These are phyloP conservation scores for Sporothrix phasma DNA, from an alignment of 2,329 filamentous ascomycete genomes.

Conservation along the genomic window DNA sequence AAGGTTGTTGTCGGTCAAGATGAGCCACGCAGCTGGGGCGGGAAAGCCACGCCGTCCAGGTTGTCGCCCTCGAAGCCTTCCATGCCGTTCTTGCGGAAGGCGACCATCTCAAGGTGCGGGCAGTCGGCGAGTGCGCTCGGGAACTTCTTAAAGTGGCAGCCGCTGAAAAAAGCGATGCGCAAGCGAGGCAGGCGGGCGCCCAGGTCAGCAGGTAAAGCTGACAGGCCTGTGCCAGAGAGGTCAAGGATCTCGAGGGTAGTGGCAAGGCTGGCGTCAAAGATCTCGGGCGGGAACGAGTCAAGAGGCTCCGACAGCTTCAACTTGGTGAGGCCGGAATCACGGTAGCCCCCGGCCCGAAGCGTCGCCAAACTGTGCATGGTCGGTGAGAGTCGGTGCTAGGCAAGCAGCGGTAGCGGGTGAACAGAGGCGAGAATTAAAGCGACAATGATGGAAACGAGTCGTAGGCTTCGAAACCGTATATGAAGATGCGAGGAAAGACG, in stretches of 20 bases:
- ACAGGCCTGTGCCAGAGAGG: constrained; percentile 37
- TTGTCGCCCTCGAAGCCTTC: constrained; percentile 26
- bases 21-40: constrained; percentile 36
- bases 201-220: constrained; percentile 32
- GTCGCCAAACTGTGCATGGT: constrained; percentile 26
- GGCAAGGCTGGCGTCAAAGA: constrained; percentile 29
- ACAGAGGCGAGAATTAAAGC: neutral
- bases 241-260: constrained; percentile 36
- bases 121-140: constrained; percentile 33
- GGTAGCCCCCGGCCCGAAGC: constrained; percentile 27
- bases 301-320: constrained; percentile 30
- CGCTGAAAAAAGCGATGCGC: constrained; percentile 37
- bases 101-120: constrained; percentile 38
- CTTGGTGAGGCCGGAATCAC: constrained; percentile 22
- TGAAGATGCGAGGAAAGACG: neutral
- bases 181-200: constrained; percentile 31
- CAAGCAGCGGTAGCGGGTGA: neutral
- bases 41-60: constrained; percentile 30
- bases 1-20: constrained; percentile 38
- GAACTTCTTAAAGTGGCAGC: constrained; percentile 35
- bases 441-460: neutral
- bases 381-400: neutral
- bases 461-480: neutral
- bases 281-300: constrained; percentile 30
- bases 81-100: constrained; percentile 39